Evolutionary conservation across 768 basidiomycete genomes (phyloP).

Genomic region (Boletus reticulatus): DNA sequence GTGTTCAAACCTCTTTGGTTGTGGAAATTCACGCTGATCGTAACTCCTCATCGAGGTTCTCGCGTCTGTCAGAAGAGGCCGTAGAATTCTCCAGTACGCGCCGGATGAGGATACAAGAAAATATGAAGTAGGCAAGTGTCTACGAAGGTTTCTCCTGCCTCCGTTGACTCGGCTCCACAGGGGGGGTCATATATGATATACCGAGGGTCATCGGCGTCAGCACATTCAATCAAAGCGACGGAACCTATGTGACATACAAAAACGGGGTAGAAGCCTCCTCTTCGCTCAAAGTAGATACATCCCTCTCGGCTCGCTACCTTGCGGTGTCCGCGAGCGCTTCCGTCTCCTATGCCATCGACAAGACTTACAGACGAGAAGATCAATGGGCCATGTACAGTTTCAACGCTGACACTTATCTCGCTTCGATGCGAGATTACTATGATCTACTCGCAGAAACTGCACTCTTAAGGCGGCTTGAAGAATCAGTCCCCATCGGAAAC

Average conservation of each 20-base stretch:
- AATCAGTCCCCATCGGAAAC: background rate
- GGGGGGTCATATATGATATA: background rate
- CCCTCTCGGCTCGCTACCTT: conserved; percentile 6
- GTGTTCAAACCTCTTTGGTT: background rate
- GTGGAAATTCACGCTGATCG: background rate
- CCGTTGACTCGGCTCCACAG: background rate
- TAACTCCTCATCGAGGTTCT: background rate
- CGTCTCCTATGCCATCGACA: conserved; percentile 10
- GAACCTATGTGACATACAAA: conserved; percentile 4
- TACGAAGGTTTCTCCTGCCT: no score
- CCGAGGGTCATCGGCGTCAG: background rate
- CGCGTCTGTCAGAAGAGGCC: background rate
- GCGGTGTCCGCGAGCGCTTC: conserved; percentile 12
- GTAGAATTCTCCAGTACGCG: background rate
- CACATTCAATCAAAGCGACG: background rate
- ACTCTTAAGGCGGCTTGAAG: background rate
- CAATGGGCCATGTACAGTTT: conserved; percentile 20
- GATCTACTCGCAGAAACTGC: background rate
- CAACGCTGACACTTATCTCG: conserved; percentile 11
- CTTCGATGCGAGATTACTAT: conserved; percentile 7
- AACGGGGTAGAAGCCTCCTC: background rate
- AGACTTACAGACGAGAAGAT: conserved; percentile 9
- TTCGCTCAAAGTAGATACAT: background rate
- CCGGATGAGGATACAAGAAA: background rate
- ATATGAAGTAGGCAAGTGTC: background rate